phyloP scores from a whole-genome alignment of 139 green algal genomes.

The Marvania coccoides region DNA sequence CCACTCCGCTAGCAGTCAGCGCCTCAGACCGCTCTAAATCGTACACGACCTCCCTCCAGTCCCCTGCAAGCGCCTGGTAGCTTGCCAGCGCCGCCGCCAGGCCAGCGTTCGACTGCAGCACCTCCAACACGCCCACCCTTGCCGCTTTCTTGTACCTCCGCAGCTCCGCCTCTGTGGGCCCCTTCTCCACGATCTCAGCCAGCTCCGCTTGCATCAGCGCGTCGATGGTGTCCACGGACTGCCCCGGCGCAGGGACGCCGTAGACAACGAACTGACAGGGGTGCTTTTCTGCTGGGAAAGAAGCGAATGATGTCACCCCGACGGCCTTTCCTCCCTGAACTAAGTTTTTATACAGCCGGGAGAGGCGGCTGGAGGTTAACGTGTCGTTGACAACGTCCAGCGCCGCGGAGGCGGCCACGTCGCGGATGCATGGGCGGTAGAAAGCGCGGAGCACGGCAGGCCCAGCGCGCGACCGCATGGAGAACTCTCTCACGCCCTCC shows the following conservation, averaged over 20 bases:
- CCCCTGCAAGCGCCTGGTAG: constrained; percentile 37
- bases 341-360: constrained; percentile 48
- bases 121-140: constrained; percentile 33
- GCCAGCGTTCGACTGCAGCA: constrained; percentile 37
- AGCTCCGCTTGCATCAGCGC: constrained; percentile 25
- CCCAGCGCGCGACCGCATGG: constrained; percentile 21
- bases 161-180: constrained; percentile 39
- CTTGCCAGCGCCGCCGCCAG: constrained; percentile 40
- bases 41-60: constrained; percentile 27
- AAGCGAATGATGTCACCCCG: constrained; percentile 19
- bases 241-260: constrained; percentile 23
- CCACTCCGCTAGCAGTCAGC: constrained; percentile 12
- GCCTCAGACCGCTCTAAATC: constrained; percentile 28
- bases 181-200: constrained; percentile 25
- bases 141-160: constrained; percentile 30
- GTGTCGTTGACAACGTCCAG: constrained; percentile 47
- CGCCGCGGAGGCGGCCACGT: constrained; percentile 7
- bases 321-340: constrained; percentile 42
- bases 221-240: constrained; percentile 22
- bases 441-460: constrained; percentile 51
- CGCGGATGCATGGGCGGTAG: constrained; percentile 48
- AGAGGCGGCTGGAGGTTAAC: constrained; percentile 41
- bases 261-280: constrained; percentile 32
- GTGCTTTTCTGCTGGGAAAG: constrained; percentile 58
- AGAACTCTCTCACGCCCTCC: neutral